A percentile compares a stretch with the other conserved stretches of the same genome.
Evolutionary conservation across 1,139 yeast genomes (phyloP).

Genomic region (Taphrina communis): DNA sequence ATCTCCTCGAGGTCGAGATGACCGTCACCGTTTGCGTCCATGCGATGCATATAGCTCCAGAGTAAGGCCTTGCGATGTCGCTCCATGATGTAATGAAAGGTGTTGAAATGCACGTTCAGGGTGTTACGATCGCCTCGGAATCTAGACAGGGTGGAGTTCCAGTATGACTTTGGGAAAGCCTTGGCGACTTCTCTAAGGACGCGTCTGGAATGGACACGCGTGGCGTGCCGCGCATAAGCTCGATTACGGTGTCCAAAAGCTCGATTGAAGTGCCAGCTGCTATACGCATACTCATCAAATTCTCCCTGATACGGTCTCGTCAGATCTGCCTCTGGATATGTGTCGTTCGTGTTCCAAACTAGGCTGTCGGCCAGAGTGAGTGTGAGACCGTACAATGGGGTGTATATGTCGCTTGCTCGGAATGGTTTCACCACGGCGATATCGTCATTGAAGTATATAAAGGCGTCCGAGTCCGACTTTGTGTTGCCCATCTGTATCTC

Average conservation of each 20-base stretch:
- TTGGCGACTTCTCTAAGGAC: background rate
- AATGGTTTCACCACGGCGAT: background rate
- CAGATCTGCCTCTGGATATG: background rate
- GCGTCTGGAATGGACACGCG: background rate
- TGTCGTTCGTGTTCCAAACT: background rate
- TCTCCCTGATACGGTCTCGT: background rate
- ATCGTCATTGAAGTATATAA: background rate
- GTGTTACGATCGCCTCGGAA: constrained; percentile 1
- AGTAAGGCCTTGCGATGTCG: constrained; percentile 5
- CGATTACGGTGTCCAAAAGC: constrained; percentile 1
- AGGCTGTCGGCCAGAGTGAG: background rate
- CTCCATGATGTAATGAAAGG: constrained; percentile 1
- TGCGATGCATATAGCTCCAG: background rate
- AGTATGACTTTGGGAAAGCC: background rate
- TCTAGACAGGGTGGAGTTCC: background rate
- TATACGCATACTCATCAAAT: background rate
- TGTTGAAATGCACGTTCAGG: background rate
- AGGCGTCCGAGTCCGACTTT: background rate
- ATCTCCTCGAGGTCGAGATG: background rate
- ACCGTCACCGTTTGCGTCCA: background rate
- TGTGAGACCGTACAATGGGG: background rate
- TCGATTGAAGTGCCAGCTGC: background rate
- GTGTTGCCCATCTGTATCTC: background rate
- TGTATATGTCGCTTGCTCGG: constrained; percentile 1
- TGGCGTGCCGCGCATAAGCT: constrained; percentile 3